These are phyloP conservation scores for Boletus pseudo-olivaceus DNA, from an alignment of 768 basidiomycete genomes.

Conservation along the genomic window DNA sequence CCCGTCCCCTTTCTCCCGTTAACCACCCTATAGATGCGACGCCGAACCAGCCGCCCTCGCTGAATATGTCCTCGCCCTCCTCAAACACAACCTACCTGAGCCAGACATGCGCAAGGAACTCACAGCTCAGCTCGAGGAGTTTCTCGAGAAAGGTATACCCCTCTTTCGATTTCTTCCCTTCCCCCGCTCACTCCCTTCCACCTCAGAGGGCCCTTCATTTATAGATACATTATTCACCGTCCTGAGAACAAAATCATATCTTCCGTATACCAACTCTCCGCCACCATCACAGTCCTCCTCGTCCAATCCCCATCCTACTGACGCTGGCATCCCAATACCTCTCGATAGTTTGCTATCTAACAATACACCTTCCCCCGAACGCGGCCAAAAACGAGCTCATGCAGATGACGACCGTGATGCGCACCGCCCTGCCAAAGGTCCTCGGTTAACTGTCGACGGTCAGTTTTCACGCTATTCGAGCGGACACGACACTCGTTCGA, in stretches of 20 bases:
- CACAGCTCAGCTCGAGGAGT: slow-evolving; percentile 77
- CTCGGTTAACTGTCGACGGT: slow-evolving; percentile 61
- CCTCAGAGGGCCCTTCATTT: slow-evolving; percentile 65
- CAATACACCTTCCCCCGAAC: slow-evolving; percentile 44
- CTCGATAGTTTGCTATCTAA: slow-evolving; percentile 59
- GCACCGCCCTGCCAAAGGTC: slow-evolving; percentile 64
- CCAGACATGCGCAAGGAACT: slow-evolving; percentile 80
- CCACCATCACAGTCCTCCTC: slow-evolving; percentile 32
- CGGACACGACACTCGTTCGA: slow-evolving; percentile 38
- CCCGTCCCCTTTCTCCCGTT: neutral
- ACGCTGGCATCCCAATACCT: slow-evolving; percentile 78
- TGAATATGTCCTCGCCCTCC: slow-evolving; percentile 89
- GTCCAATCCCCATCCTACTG: slow-evolving; percentile 38
- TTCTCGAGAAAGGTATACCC: slow-evolving; percentile 80
- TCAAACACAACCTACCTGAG: slow-evolving; percentile 87
- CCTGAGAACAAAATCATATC: slow-evolving; percentile 80
- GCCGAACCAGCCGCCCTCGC: slow-evolving; percentile 92
- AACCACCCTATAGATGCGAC: slow-evolving; percentile 65
- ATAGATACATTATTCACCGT: slow-evolving; percentile 84
- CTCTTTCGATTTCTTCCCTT: neutral
- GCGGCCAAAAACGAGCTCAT: slow-evolving; percentile 62
- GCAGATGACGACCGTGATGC: slow-evolving; percentile 61
- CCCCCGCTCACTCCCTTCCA: slow-evolving; percentile 11
- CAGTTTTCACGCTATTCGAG: slow-evolving; percentile 62
- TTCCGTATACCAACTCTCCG: slow-evolving; percentile 61